These are phyloP conservation scores for Cetraspora pellucida DNA, from an alignment of 192 early-diverging fungal genomes.

Conservation along the genomic window DNA sequence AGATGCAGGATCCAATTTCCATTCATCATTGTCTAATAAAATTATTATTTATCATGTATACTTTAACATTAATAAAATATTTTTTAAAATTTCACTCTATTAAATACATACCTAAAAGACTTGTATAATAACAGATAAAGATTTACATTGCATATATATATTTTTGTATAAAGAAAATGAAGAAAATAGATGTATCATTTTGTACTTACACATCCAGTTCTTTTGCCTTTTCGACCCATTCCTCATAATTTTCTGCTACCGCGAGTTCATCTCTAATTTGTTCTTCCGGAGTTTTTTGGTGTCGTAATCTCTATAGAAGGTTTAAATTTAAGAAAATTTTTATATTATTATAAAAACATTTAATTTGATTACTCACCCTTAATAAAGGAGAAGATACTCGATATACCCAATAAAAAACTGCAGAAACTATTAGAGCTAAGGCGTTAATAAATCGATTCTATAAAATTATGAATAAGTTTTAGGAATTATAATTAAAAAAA, in stretches of 20 bases:
- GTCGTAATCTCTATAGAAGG: background rate
- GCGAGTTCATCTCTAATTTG: slow-evolving; percentile 46
- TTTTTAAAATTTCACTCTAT: background rate
- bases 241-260: slow-evolving; percentile 52
- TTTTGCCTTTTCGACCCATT: slow-evolving; percentile 54
- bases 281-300: slow-evolving; percentile 47
- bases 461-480: too few species aligned
- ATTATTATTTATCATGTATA: background rate
- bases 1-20: slow-evolving; percentile 58
- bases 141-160: background rate
- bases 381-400: too few species aligned
- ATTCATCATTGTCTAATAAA: slow-evolving; percentile 53
- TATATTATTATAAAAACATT: too few species aligned
- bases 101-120: slow-evolving; percentile 25
- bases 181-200: background rate
- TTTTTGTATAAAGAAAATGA: background rate
- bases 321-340: background rate
- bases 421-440: too few species aligned
- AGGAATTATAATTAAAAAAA: too few species aligned
- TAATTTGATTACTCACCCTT: too few species aligned
- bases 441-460: too few species aligned
- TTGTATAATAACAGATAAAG: slow-evolving; percentile 4
- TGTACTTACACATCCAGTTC: slow-evolving; percentile 51
- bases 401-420: too few species aligned
- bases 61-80: background rate